Base-by-base conservation (phyloP, 768 basidiomycete species). In the Ramaria sp. region DNA sequence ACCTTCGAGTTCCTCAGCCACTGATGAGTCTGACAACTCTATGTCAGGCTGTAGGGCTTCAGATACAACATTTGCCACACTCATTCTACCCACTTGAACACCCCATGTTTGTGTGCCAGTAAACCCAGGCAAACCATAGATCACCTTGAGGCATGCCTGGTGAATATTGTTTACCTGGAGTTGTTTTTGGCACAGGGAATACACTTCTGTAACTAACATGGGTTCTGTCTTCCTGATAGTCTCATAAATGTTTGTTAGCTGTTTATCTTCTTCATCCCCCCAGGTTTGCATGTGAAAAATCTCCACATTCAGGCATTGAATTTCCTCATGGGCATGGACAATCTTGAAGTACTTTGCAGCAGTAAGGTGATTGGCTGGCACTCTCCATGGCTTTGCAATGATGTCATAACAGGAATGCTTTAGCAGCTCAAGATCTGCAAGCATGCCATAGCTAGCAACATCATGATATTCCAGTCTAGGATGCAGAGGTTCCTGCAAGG, bases 361-460 rank as follows among this genome's bases (percentile, higher is more conserved):
- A 10, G 51, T 7, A 7, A 51, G 37, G 34, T 49, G 51, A 45
- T 51, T 52, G 15, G 39, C 37, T 6, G 57, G 50, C 15, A 27
- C 12, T 17, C 27, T 24, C 57, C 57, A 58, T 12, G 50, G 57
- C 22, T 42, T 20, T 3, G 2, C 39, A 2, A 41, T 13, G 2
- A 41, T 13, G 7, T 41, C n/a, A n/a, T 12, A 3, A 20, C 17
- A 10, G 7, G 38, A 30, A 24, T 37, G 39, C 15, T 51, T 37
- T 1, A 58, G 57, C 1, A 58, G 38, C 19, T 30, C 52, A 33
- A 58, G 51, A 10, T 58, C 57, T 7, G n/a, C 30, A 11, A 58
- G 42, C 49, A 50, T 43, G 6, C 49, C 49, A 31, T 50, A 52
- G 3, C 41, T 34, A 7, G 45, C 49, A 24, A 58, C 49, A 3